Base-by-base conservation (phyloP, 2,329 filamentous ascomycete genomes). In the Seiridium unicorne region DNA sequence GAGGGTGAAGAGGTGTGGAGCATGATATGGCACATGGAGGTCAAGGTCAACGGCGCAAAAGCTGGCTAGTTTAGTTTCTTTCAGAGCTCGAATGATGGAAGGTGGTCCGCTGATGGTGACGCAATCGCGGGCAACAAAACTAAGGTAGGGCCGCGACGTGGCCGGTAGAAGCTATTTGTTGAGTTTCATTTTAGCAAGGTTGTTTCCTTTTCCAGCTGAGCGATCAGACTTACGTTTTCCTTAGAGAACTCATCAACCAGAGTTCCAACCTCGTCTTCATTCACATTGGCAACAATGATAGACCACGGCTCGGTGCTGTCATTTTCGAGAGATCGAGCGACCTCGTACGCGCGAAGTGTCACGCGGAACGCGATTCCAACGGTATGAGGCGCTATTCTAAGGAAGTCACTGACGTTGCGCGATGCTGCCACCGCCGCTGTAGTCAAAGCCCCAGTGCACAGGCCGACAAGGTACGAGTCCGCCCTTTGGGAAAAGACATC, bases 1-100 rank as follows among this genome's bases (percentile, higher is more conserved):
- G 3, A 53, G 38, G 8, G 60, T 64, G 56, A 66, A 72, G 8
- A 73, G 61, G 57, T 73, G 71, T 3, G 66, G 60, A 4, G 71
- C 69, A 61, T 72, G 71, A 51, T 68, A 72, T 35, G 69, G 70
- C 7, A 61, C 18, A 81, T 69, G 2, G 85, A 84, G n/a, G 85
- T 66, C 2, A 70, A 63, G 36, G 8, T 42, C 7, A 40, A 51
- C 3, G 59, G 18, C 18, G 18, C 18, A 26, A 26, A 26, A 57
- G 10, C 13, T 31, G 8, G 32, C 1, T 18, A 61, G 44, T 26
- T 26, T 26, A 2, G 18, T 26, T 26, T 26, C 18, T 26, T 26
- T 26, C 18, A 26, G 31, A 51, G 49, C 40, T 51, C 61, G 13
- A 66, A 51, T 32, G 59, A 26, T 26, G 59, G 57, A 31, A 26